Conservation (phyloP, 768 basidiomycete species). For the Amanita subjunquillea region DNA sequence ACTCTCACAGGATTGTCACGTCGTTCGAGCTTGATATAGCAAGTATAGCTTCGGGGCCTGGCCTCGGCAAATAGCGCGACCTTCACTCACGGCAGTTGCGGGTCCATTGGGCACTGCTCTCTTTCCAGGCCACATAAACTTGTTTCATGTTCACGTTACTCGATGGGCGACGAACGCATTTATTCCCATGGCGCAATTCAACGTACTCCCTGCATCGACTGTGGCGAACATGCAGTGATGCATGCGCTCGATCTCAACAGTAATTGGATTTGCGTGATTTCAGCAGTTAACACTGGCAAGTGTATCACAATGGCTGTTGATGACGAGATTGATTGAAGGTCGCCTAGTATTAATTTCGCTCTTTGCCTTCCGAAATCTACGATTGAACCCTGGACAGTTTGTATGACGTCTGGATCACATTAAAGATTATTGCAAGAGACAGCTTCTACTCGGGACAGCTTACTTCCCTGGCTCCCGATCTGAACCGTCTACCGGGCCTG, state of each 20-base stretch:
- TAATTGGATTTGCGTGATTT: neutral
- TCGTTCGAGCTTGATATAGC: neutral
- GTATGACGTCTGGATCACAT: slow-evolving; percentile 1
- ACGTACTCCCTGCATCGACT: neutral
- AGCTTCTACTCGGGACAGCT: neutral
- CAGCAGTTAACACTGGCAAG: neutral
- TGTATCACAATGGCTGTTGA: neutral
- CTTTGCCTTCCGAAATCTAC: slow-evolving; percentile 5
- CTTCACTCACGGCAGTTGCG: neutral
- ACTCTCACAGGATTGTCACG: neutral
- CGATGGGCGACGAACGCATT: neutral
- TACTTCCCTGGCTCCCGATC: neutral
- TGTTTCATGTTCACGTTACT: neutral
- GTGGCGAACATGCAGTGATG: neutral
- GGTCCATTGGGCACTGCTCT: neutral
- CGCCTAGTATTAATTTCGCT: neutral
- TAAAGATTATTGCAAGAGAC: neutral
- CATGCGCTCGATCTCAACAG: neutral
- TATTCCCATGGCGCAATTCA: neutral
- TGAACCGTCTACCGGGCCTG: neutral
- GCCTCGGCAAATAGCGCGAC: neutral
- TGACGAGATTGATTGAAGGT: neutral
- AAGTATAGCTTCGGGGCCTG: slow-evolving; percentile 2
- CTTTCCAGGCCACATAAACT: neutral
- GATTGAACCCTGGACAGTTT: slow-evolving; percentile 1